A percentile compares a stretch with the other conserved stretches of the same genome.
phyloP scores from a whole-genome alignment of 2,329 filamentous ascomycete genomes.

The Aaosphaeria arxii region DNA sequence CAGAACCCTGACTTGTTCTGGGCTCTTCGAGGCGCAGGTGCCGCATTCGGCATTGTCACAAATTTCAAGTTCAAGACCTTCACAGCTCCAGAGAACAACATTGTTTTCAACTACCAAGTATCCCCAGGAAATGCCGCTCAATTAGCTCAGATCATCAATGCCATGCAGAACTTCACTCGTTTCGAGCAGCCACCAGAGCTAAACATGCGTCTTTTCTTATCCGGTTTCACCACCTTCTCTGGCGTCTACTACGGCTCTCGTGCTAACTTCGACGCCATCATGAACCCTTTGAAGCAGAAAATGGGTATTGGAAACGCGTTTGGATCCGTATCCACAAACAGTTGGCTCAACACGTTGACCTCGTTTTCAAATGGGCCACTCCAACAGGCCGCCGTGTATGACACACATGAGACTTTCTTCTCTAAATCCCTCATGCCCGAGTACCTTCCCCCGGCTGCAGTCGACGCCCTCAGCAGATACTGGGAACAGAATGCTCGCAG shows the following conservation, averaged over 20 bases:
- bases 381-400: constrained; percentile 15
- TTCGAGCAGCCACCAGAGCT: constrained; percentile 20
- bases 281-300: constrained; percentile 18
- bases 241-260: constrained; percentile 26
- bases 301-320: constrained; percentile 10
- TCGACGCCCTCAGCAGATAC: constrained; percentile 19
- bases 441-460: constrained; percentile 11
- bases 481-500: constrained; percentile 17
- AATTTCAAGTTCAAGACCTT: constrained; percentile 33
- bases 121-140: constrained; percentile 11
- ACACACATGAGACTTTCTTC: constrained; percentile 26
- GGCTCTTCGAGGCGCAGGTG: constrained; percentile 38
- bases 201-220: constrained; percentile 24
- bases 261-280: constrained; percentile 18
- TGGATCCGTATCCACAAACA: constrained; percentile 7
- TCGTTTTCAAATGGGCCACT: constrained; percentile 18
- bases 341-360: constrained; percentile 20
- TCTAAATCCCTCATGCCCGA: constrained; percentile 25
- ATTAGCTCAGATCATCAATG: constrained; percentile 13
- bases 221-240: constrained; percentile 12
- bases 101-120: constrained; percentile 21
- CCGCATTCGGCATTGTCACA: constrained; percentile 39
- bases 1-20: constrained; percentile 41
- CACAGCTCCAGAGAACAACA: constrained; percentile 18
- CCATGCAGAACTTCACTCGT: constrained; percentile 20